A percentile compares a stretch with the other conserved stretches of the same genome.
Evolutionary conservation across 352 stramenopile genomes (phyloP).

Genomic region (Blastocystis sp.): DNA sequence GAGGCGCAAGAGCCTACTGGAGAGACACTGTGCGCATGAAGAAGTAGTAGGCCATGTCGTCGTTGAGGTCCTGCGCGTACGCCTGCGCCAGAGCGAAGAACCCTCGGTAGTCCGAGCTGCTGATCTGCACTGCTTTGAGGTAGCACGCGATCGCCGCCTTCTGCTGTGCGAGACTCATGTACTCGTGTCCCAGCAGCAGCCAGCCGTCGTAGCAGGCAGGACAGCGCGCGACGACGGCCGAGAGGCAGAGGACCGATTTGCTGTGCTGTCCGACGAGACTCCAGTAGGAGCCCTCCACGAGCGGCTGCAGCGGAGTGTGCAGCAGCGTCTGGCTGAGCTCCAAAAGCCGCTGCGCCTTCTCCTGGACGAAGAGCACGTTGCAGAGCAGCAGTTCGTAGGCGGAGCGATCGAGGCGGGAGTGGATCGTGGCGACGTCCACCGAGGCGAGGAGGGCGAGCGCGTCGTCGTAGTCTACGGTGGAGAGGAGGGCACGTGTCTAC

Average conservation of each 20-base stretch:
- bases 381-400: not conserved
- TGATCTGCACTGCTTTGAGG: not conserved
- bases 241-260: not conserved
- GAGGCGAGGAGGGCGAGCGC: not conserved
- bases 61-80: not conserved
- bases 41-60: conserved; percentile 13
- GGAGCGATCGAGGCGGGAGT: not conserved
- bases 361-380: not conserved
- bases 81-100: conserved; percentile 14
- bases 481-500: not conserved
- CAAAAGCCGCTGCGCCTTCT: not conserved
- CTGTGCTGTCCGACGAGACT: conserved; percentile 29
- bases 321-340: not conserved
- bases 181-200: conserved; percentile 40
- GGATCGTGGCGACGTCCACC: not conserved
- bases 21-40: not conserved
- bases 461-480: not conserved
- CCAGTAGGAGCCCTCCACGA: conserved; percentile 40
- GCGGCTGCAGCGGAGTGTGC: not conserved
- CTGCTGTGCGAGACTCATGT: not conserved
- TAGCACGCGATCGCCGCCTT: conserved; percentile 20
- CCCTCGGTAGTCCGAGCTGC: not conserved
- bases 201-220: not conserved
- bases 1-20: not conserved
- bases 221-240: not conserved